phyloP scores from a whole-genome alignment of 495 filamentous ascomycete genomes.

The Letharia columbiana region DNA sequence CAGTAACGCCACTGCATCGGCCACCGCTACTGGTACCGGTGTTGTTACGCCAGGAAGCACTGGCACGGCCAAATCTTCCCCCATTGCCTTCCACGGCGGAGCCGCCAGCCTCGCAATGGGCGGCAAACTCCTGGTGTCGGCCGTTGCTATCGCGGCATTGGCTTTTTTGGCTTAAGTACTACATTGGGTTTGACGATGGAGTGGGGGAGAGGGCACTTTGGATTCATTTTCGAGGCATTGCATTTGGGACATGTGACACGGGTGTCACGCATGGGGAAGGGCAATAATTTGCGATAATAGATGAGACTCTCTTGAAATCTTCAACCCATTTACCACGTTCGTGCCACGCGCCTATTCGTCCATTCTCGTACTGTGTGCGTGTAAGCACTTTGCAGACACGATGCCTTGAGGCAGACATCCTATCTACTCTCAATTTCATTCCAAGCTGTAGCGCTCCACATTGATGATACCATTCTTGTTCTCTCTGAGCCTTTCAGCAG shows the following conservation, averaged over 20 bases:
- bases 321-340: neutral
- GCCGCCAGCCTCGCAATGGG: conserved; percentile 5
- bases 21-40: neutral
- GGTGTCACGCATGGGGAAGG: neutral
- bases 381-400: neutral
- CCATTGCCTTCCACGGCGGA: conserved; percentile 7
- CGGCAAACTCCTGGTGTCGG: conserved; percentile 4
- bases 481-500: too few species aligned
- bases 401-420: too few species aligned
- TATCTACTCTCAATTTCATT: too few species aligned
- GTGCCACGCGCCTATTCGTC: neutral
- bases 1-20: neutral
- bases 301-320: neutral
- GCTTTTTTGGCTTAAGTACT: neutral
- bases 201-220: neutral
- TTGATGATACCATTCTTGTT: too few species aligned
- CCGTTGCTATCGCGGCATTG: conserved; percentile 8
- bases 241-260: neutral
- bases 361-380: neutral
- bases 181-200: neutral
- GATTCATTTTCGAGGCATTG: neutral
- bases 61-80: neutral
- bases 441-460: too few species aligned
- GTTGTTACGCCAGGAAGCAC: neutral
- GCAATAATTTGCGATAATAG: neutral